Evolutionary conservation across 495 filamentous ascomycete species (phyloP).

Genomic region (Immersiella caudata): DNA sequence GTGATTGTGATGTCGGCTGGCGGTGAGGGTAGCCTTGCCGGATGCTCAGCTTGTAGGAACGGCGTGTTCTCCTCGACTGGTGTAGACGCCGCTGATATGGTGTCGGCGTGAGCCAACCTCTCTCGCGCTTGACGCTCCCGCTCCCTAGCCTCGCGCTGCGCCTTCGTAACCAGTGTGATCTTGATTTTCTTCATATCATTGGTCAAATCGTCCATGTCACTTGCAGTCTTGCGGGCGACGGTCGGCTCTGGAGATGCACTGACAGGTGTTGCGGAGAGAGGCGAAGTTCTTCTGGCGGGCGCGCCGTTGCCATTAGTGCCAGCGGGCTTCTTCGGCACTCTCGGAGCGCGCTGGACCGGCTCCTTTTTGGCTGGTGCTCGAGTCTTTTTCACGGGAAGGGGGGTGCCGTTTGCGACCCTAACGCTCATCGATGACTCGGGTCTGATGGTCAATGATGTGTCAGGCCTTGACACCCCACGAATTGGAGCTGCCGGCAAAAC

Average conservation of each 20-base stretch:
- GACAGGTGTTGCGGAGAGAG: conserved; percentile 7
- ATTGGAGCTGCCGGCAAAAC: conserved; percentile 22
- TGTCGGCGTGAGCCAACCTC: conserved; percentile 31
- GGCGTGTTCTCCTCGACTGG: conserved; percentile 21
- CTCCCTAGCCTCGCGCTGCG: conserved; percentile 64
- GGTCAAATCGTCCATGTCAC: conserved; percentile 63
- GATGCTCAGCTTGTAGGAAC: conserved; percentile 3
- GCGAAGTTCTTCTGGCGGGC: conserved; percentile 5
- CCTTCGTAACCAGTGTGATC: conserved; percentile 70
- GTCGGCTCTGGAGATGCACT: not conserved
- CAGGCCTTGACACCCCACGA: conserved; percentile 36
- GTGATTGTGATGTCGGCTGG: conserved; percentile 6
- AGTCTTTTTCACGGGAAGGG: conserved; percentile 49
- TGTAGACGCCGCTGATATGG: conserved; percentile 21
- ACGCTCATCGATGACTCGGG: conserved; percentile 45
- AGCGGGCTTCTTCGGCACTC: conserved; percentile 43
- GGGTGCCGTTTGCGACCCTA: conserved; percentile 30
- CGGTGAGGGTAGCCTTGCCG: conserved; percentile 19
- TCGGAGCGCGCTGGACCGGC: conserved; percentile 36
- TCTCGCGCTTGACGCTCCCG: conserved; percentile 36
- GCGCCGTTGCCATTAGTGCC: conserved; percentile 39
- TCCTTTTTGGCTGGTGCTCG: conserved; percentile 47
- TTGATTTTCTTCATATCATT: conserved; percentile 76
- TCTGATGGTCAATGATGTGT: conserved; percentile 43
- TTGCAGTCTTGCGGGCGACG: conserved; percentile 26